Conservation (phyloP, 805 yeast species). For the Blastobotrys parvus region DNA sequence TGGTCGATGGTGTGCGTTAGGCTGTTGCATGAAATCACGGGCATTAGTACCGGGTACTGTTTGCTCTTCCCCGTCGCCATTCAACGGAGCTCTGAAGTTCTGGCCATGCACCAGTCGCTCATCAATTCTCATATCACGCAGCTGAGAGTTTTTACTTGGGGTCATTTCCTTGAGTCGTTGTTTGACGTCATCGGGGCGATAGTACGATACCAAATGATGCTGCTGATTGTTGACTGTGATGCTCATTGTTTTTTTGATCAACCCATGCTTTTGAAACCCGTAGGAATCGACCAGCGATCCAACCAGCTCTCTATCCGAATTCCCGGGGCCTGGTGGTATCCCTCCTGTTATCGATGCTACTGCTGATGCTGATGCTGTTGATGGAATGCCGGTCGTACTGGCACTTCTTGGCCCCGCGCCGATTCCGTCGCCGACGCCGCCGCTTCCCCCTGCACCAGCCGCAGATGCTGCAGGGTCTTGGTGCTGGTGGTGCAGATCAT, state of each 20-base stretch:
- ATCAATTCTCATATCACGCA: no score
- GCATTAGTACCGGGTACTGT: no score
- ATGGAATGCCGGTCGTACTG: neutral
- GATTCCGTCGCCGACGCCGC: neutral
- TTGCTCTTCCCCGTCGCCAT: constrained; percentile 4
- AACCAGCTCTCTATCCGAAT: constrained; percentile 36
- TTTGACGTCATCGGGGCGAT: constrained; percentile 69
- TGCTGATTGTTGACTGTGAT: constrained; percentile 38
- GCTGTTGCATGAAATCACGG: no score
- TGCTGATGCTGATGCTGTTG: constrained; percentile 1
- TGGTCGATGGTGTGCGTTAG: no score
- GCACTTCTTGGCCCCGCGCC: neutral
- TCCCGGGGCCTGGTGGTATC: no score
- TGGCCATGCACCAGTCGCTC: constrained; percentile 26
- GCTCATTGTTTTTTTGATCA: constrained; percentile 76
- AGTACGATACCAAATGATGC: constrained; percentile 69
- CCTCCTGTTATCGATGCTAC: no score
- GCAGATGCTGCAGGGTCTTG: neutral
- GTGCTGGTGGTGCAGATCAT: neutral
- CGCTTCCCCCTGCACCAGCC: neutral
- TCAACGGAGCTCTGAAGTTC: constrained; percentile 29
- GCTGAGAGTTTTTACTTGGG: constrained; percentile 31
- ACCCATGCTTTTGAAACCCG: constrained; percentile 61
- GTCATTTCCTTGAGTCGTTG: constrained; percentile 43
- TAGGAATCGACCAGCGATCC: constrained; percentile 54